Base-by-base conservation (phyloP, 192 early-diverging fungal genomes). In the Coemansia aciculifera region DNA sequence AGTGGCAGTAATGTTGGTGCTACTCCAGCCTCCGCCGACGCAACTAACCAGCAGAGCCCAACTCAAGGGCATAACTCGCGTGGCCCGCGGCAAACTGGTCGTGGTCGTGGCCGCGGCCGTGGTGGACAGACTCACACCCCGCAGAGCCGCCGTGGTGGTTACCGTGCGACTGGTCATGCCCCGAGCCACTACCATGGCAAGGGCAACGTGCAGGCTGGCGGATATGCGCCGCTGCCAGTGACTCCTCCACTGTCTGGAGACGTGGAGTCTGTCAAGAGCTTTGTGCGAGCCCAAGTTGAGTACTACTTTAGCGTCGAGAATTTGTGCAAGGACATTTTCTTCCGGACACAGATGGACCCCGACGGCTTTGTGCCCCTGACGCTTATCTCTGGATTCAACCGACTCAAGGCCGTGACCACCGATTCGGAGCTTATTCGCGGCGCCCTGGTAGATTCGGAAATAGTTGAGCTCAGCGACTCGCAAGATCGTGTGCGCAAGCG, bases 291-390 rank as follows among this genome's bases (percentile, higher is more conserved):
- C n/a, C 86, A 87, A 72, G 73, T 87, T 62, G 91, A 99, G 75
- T 99, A 94, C 81, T 99, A 99, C 84, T 98, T 98, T 71, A 95
- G 93, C 54, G 88, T 97, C 48, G 96, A 98, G 43, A 99, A 99
- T 69, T 85, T 99, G 59, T 95, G 94, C 89, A 93, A 92, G 60
- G 97, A 99, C 76, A 86, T 98, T 19, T 99, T 87, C 79, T 94
- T 99, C 84, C 90, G 97, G 49, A 78, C 83, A 48, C 92, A 97
- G 71, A 99, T 99, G 96, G 88, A 95, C 60, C 62, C 85, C 3
- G 85, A 91, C 49, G 97, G 97, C 23, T 93, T 84, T 67, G 93
- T 99, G 23, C 86, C 89, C 5, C 72, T 98, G 48, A 75, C 77
- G 8, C 77, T 97, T 0, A 78, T 99, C 62, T 88, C 90, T 24